Percentiles rank a stretch among this genome's conserved stretches.
phyloP scores from a whole-genome alignment of 2,329 filamentous ascomycete species.

The Didymella exigua region DNA sequence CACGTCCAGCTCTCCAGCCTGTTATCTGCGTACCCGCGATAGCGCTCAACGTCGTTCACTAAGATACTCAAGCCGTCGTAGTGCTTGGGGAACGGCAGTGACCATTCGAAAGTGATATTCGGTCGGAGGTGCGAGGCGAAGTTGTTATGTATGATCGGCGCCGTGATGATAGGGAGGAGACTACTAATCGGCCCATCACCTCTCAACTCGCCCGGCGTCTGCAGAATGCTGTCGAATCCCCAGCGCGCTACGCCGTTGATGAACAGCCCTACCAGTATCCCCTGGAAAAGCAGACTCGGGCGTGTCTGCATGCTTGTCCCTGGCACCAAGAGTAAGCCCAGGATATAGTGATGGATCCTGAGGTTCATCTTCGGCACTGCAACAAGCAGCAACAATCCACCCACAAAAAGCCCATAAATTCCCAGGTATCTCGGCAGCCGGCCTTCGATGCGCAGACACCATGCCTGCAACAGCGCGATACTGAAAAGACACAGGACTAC shows the following conservation, averaged over 20 bases:
- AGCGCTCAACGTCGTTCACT: conserved; percentile 85
- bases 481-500: conserved; percentile 73
- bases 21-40: conserved; percentile 55
- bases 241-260: conserved; percentile 92
- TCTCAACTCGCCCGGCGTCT: conserved; percentile 76
- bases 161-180: conserved; percentile 58
- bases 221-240: conserved; percentile 88
- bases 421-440: conserved; percentile 77
- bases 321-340: conserved; percentile 83
- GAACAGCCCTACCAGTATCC: conserved; percentile 86
- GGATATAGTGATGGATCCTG: conserved; percentile 93
- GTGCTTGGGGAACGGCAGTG: conserved; percentile 50
- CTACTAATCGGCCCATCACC: conserved; percentile 61
- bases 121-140: conserved; percentile 50
- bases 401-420: conserved; percentile 73
- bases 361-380: conserved; percentile 77
- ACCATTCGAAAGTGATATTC: conserved; percentile 69
- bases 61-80: conserved; percentile 80
- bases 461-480: conserved; percentile 77
- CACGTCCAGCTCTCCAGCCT: conserved; percentile 60
- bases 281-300: conserved; percentile 84
- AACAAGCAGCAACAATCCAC: conserved; percentile 71
- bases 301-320: conserved; percentile 89
- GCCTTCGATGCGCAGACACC: conserved; percentile 84
- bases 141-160: conserved; percentile 53